Conservation (phyloP, 1,139 yeast species). For the Scheffersomyces segobiensis region DNA sequence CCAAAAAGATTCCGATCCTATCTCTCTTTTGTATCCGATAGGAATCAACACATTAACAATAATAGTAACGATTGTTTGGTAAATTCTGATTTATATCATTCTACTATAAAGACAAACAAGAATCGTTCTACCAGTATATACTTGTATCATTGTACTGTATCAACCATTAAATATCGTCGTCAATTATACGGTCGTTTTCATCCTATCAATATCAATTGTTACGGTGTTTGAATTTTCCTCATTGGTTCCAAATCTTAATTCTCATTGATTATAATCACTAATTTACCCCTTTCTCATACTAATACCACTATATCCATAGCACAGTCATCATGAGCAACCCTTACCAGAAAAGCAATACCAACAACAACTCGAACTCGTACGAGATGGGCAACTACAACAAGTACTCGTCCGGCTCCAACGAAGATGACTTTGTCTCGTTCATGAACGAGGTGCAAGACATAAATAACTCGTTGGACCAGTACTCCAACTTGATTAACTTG, state of each 20-base stretch:
- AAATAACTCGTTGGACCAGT: slow-evolving; percentile 78
- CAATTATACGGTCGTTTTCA: not conserved
- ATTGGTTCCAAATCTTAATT: not conserved
- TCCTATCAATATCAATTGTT: not conserved
- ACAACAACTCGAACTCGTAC: slow-evolving; percentile 25
- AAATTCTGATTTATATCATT: not conserved
- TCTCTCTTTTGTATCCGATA: not conserved
- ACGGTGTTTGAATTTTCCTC: not conserved
- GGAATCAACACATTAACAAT: not conserved
- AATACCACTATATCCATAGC: not conserved
- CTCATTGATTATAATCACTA: not conserved
- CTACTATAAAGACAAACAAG: not conserved
- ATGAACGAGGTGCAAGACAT: slow-evolving; percentile 83
- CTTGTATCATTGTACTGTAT: not conserved
- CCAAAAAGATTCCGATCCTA: not conserved
- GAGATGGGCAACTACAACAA: slow-evolving; percentile 38
- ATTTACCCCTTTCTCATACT: not conserved
- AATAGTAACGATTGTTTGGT: not conserved
- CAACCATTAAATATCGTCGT: not conserved
- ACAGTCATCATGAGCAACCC: slow-evolving; percentile 23
- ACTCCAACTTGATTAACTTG: slow-evolving; percentile 72
- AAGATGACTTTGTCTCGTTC: slow-evolving; percentile 69
- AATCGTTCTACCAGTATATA: not conserved
- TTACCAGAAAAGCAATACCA: slow-evolving; percentile 14
- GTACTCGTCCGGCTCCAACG: slow-evolving; percentile 26